Conservation (phyloP, 2,329 filamentous ascomycete species). For the Aspergillus proliferans region DNA sequence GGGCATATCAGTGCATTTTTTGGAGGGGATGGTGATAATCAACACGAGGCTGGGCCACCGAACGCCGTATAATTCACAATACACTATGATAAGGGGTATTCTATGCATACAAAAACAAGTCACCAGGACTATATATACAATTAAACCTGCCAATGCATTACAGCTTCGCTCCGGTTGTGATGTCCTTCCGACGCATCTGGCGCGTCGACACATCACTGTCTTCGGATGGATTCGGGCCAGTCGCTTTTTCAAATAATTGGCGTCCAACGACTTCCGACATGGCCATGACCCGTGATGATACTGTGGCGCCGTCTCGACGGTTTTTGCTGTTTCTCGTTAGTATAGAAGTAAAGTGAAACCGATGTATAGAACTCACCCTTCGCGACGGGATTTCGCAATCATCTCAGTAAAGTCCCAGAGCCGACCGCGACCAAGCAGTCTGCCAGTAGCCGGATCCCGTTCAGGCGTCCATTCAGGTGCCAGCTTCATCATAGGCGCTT, state of each 20-base stretch:
- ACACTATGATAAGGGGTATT: too few species aligned
- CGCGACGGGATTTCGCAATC: conserved; percentile 73
- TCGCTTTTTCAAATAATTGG: conserved; percentile 53
- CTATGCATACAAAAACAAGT: too few species aligned
- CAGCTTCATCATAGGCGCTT: conserved; percentile 52
- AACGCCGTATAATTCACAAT: too few species aligned
- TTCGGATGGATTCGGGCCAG: conserved; percentile 17
- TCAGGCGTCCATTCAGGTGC: conserved; percentile 67
- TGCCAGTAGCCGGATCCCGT: conserved; percentile 56
- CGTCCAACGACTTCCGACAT: conserved; percentile 69
- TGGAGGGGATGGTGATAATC: not conserved
- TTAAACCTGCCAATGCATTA: conserved; percentile 6
- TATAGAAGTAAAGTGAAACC: not conserved
- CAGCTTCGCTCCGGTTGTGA: conserved; percentile 29
- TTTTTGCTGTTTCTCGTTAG: conserved; percentile 58
- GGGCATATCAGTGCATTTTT: too few species aligned
- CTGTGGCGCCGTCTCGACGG: conserved; percentile 82
- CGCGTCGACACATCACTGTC: conserved; percentile 29
- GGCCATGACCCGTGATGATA: conserved; percentile 70
- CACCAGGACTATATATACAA: not conserved
- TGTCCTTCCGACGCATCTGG: conserved; percentile 31
- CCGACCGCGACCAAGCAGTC: conserved; percentile 62
- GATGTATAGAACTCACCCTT: conserved; percentile 52
- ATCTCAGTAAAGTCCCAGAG: conserved; percentile 89
- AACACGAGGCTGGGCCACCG: too few species aligned